phyloP scores from a whole-genome alignment of 2,329 filamentous ascomycete genomes.

The Penicillium sp. region DNA sequence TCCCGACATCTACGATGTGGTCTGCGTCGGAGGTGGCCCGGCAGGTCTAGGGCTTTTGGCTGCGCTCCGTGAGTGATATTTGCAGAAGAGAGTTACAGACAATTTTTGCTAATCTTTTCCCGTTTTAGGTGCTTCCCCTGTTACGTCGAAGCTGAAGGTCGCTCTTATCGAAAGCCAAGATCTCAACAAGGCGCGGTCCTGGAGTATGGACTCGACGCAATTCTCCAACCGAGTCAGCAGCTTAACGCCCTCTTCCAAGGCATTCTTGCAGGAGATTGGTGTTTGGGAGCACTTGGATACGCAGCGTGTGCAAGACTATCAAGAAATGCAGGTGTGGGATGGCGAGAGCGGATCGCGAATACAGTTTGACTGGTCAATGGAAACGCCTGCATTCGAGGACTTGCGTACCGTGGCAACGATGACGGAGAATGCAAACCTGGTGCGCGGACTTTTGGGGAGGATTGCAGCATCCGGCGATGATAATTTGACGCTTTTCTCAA shows the following conservation, averaged over 20 bases:
- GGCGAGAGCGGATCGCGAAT: conserved; percentile 85
- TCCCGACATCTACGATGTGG: conserved; percentile 86
- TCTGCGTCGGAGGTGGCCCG: conserved; percentile 86
- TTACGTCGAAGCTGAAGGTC: conserved; percentile 75
- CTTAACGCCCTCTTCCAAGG: conserved; percentile 83
- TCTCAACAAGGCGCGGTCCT: conserved; percentile 67
- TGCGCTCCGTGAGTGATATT: conserved; percentile 64
- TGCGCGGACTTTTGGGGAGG: conserved; percentile 71
- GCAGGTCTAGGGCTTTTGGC: conserved; percentile 82
- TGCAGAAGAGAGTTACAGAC: neutral
- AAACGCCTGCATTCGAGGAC: conserved; percentile 49
- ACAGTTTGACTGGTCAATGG: conserved; percentile 75
- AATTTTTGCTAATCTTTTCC: neutral
- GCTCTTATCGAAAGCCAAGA: conserved; percentile 91
- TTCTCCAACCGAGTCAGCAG: conserved; percentile 97
- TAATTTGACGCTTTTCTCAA: conserved; percentile 69
- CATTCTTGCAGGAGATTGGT: conserved; percentile 78
- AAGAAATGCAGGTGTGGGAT: conserved; percentile 99
- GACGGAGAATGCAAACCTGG: conserved; percentile 92
- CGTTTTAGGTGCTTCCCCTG: conserved; percentile 68
- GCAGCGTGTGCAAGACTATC: conserved; percentile 78
- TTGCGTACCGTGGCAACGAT: conserved; percentile 82
- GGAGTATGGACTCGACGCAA: conserved; percentile 64
- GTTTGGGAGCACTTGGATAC: conserved; percentile 77
- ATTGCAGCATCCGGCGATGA: conserved; percentile 66